Conservation (phyloP, 768 basidiomycete species). For the Phlebiopsis flavidoalba region DNA sequence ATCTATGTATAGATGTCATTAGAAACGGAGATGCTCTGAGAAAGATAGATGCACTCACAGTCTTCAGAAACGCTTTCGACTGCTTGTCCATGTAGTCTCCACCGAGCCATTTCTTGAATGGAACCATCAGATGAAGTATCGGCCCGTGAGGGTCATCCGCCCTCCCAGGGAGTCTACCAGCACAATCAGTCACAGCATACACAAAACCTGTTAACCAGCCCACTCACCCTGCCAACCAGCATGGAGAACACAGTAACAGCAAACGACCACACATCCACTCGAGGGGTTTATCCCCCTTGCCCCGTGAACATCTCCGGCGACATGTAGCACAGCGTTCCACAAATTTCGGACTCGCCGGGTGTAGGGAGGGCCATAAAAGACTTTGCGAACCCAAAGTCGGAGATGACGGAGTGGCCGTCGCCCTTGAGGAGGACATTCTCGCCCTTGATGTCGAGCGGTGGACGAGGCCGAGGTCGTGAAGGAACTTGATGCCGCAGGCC, state of each 20-base stretch:
- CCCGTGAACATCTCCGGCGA: background rate
- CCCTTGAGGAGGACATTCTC: slow-evolving; percentile 23
- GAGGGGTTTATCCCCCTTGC: slow-evolving; percentile 34
- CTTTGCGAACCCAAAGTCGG: slow-evolving; percentile 21
- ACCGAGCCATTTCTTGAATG: too few species aligned
- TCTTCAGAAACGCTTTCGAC: too few species aligned
- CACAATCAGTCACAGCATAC: too few species aligned
- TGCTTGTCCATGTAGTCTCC: too few species aligned
- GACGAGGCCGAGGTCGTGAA: slow-evolving; percentile 20
- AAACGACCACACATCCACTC: slow-evolving; percentile 43
- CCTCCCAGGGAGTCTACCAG: too few species aligned
- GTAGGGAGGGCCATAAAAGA: background rate
- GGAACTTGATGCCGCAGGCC: slow-evolving; percentile 8
- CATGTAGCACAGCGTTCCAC: slow-evolving; percentile 1
- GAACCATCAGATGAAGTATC: too few species aligned
- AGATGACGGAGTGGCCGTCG: slow-evolving; percentile 17
- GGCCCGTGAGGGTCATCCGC: too few species aligned
- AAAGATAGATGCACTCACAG: too few species aligned
- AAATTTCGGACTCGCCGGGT: background rate
- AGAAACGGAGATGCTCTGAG: too few species aligned
- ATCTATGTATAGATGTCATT: too few species aligned
- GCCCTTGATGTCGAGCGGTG: slow-evolving; percentile 27
- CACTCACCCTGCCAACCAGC: slow-evolving; percentile 17
- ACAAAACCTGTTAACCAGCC: too few species aligned
- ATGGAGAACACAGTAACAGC: slow-evolving; percentile 25